Evolutionary conservation across 805 yeast genomes (phyloP), one percentile per base, ranked within the genome.

Genomic region (Candida manassasensis): DNA sequence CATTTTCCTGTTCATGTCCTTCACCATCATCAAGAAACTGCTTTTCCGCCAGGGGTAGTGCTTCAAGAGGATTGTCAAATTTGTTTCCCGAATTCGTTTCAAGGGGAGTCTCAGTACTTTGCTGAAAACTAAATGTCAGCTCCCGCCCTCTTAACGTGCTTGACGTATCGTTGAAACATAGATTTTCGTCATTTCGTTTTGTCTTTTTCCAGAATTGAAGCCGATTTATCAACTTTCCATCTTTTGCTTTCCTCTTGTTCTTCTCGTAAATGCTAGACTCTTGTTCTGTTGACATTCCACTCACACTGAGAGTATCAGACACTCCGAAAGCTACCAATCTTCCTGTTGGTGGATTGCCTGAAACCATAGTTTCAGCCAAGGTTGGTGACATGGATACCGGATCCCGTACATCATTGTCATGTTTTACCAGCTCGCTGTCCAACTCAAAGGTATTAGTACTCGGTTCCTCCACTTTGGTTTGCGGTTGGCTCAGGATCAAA

Each of bases 201-300:
- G 35, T 45, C 33, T 40, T 49, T 35, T 58, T 64, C 72, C 72
- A 66, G 40, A 66, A 66, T 46, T 60, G 67, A 4, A 66, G 48
- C 37, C 53, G 61, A 24, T 50, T 53, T 17, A 64, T 41, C 14
- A 64, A 41, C 27, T 49, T 55, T 18, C 45, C 50, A 29, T 55
- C 51, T 40, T 49, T 52, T 13, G 21, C 17, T 30, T 34, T 37
- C 6, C 32, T 32, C 22, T 38, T 49, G 29, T 38, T 49, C 27
- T 27, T 43, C 34, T 26, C 39, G 15, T 13, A 21, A 8, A 21
- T 9, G 5, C 17, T 29, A 3, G 42, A 25, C 5, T 29, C 32
- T 39, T 35, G 13, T 21, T 26, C 26, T 21, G 39, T 32, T 16
- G 47, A 35, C 14, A 35, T 34, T 16, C 40, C 27, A 19, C 35